Evolutionary conservation across 192 early-diverging fungal species (phyloP).

Genomic region (Piromyces finnis): DNA sequence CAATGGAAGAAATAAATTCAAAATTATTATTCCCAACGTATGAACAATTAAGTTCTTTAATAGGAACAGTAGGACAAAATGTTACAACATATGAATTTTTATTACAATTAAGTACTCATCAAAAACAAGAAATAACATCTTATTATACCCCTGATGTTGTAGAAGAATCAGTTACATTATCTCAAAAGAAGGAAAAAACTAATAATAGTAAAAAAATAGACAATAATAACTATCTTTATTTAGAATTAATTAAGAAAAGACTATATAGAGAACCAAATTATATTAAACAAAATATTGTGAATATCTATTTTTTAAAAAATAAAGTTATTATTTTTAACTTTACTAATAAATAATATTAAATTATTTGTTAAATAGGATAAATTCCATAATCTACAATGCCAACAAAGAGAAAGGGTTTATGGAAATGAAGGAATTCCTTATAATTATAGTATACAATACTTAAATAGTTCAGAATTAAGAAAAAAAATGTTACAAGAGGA

Average conservation of each 20-base stretch:
- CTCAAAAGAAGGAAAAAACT: neutral
- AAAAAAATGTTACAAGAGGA: neutral
- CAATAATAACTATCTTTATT: neutral
- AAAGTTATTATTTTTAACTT: no score
- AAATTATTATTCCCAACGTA: neutral
- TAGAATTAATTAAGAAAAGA: neutral
- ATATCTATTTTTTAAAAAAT: no score
- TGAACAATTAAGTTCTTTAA: neutral
- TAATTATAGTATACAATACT: neutral
- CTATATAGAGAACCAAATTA: neutral
- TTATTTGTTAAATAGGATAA: neutral
- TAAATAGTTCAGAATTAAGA: neutral
- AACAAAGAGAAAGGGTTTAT: neutral
- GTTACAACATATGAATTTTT: neutral
- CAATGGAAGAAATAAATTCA: neutral
- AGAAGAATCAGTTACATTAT: neutral
- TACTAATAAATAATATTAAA: no score
- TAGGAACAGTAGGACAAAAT: neutral
- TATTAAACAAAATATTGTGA: neutral
- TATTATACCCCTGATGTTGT: neutral
- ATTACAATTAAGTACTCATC: neutral
- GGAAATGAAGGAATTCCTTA: neutral
- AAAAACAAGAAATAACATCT: neutral
- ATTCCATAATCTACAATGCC: neutral
- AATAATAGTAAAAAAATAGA: neutral